Evolutionary conservation across 139 green algal species (phyloP).

Genomic region (Chlamydomonas incerta): DNA sequence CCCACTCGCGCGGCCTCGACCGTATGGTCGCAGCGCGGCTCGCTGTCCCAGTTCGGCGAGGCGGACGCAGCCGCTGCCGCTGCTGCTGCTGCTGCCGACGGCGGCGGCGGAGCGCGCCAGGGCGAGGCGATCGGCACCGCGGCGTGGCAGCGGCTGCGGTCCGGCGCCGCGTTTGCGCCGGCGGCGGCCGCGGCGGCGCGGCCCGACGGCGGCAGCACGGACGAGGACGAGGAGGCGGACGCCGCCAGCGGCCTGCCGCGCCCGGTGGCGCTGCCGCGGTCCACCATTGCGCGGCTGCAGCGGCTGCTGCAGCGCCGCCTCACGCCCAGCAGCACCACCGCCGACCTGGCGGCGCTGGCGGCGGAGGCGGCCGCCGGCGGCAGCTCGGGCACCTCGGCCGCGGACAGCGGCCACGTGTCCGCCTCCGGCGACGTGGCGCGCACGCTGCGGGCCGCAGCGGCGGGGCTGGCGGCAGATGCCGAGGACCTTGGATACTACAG

Average conservation of each 20-base stretch:
- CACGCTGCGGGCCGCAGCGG: too few species aligned
- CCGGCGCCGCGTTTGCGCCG: neutral
- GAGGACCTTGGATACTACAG: neutral
- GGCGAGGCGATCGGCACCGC: too few species aligned
- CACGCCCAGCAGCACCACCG: neutral
- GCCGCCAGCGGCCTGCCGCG: neutral
- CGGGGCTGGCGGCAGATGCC: neutral
- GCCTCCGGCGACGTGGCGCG: neutral
- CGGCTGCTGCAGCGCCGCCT: slow-evolving; percentile 1
- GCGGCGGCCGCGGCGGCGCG: too few species aligned
- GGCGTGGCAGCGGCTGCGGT: too few species aligned
- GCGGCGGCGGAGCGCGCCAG: too few species aligned
- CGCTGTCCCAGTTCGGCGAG: too few species aligned
- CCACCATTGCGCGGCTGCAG: neutral
- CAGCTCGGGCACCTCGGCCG: too few species aligned
- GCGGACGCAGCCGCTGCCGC: too few species aligned
- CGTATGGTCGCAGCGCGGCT: too few species aligned
- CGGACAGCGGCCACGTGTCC: neutral
- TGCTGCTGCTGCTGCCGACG: too few species aligned
- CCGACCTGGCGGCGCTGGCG: slow-evolving; percentile 11
- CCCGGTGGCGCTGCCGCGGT: neutral
- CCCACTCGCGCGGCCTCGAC: neutral
- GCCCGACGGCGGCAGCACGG: too few species aligned
- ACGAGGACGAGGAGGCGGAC: neutral
- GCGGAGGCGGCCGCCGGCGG: neutral